Percentiles rank a stretch among this genome's conserved stretches.
Evolutionary conservation across 2,329 filamentous ascomycete genomes (phyloP).

Genomic region (Didymella lethalis): DNA sequence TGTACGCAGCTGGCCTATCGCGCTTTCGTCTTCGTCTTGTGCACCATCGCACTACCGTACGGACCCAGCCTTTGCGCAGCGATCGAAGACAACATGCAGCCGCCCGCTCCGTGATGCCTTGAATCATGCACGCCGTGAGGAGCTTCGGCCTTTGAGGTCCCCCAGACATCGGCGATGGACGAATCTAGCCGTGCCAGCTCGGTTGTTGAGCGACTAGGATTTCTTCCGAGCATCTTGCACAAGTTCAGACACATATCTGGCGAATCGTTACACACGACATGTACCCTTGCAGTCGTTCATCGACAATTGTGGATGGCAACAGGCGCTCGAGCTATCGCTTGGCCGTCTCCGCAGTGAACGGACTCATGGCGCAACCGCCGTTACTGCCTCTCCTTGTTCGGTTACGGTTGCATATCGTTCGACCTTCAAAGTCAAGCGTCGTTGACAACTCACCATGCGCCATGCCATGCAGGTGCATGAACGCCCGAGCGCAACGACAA

Average conservation of each 20-base stretch:
- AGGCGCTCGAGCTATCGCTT: constrained; percentile 33
- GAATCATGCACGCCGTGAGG: constrained; percentile 12
- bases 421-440: constrained; percentile 46
- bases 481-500: constrained; percentile 40
- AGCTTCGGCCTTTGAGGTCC: constrained; percentile 12
- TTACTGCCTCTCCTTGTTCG: constrained; percentile 47
- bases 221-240: constrained; percentile 15
- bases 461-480: constrained; percentile 49
- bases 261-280: constrained; percentile 19
- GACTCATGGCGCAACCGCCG: constrained; percentile 49
- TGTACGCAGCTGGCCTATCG: constrained; percentile 40
- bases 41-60: constrained; percentile 24
- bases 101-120: constrained; percentile 20
- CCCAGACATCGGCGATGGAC: constrained; percentile 15
- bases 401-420: constrained; percentile 47
- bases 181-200: constrained; percentile 5
- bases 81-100: constrained; percentile 32
- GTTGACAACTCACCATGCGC: constrained; percentile 51
- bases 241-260: constrained; percentile 15
- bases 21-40: constrained; percentile 29
- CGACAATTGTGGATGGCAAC: constrained; percentile 25
- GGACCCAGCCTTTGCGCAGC: constrained; percentile 25
- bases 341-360: constrained; percentile 41
- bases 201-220: constrained; percentile 19
- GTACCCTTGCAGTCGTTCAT: constrained; percentile 24